Percentiles rank a stretch among this genome's conserved stretches.
Conservation (phyloP, 1,139 yeast species). For the Sugiyamaella castrensis region DNA sequence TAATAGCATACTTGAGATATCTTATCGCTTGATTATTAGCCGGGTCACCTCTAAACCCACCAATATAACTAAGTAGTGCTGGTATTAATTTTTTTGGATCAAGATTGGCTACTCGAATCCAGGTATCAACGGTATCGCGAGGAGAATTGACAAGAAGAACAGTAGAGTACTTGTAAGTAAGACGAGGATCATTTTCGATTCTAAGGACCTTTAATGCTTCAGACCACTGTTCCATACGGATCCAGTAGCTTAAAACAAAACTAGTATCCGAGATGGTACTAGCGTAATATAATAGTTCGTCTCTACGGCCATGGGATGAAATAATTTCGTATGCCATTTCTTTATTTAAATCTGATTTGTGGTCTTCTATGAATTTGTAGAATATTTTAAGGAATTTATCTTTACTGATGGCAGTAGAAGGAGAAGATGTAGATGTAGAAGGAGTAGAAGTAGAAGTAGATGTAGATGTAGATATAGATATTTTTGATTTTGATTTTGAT, state of each 20-base stretch:
- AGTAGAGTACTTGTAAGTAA: constrained; percentile 65
- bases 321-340: constrained; percentile 72
- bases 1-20: constrained; percentile 60
- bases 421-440: constrained; percentile 1
- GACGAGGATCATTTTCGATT: constrained; percentile 47
- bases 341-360: constrained; percentile 54
- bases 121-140: constrained; percentile 64
- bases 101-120: constrained; percentile 59
- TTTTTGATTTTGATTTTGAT: constrained; percentile 10
- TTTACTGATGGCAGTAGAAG: constrained; percentile 16
- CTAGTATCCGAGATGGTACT: constrained; percentile 64
- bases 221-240: constrained; percentile 68
- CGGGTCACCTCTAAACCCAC: constrained; percentile 24
- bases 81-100: constrained; percentile 68
- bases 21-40: constrained; percentile 58
- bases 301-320: constrained; percentile 59
- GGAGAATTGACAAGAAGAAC: constrained; percentile 69
- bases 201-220: constrained; percentile 64
- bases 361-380: constrained; percentile 50
- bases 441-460: background rate
- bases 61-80: constrained; percentile 65
- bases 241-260: constrained; percentile 66
- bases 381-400: constrained; percentile 40
- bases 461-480: background rate
- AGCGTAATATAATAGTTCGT: constrained; percentile 66